Percentiles rank a stretch among this genome's conserved stretches.
These are phyloP conservation scores for Penicillium crystallinum DNA, from an alignment of 495 filamentous ascomycete species.

Conservation along the genomic window DNA sequence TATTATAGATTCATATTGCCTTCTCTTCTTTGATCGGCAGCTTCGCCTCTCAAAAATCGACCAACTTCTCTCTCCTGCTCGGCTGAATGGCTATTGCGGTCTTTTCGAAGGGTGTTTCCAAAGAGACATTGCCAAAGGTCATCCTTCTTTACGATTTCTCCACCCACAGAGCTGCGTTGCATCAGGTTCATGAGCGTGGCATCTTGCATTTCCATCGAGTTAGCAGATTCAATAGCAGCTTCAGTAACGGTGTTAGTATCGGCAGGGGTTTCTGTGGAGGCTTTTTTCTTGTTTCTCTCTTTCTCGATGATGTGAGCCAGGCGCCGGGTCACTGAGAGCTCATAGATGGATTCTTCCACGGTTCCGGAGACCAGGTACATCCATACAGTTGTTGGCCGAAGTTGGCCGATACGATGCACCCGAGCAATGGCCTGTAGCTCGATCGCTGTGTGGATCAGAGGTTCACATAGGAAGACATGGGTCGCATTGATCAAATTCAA, in stretches of 20 bases:
- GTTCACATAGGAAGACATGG: constrained; percentile 92
- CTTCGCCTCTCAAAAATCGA: constrained; percentile 43
- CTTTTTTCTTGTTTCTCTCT: constrained; percentile 23
- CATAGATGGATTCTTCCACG: constrained; percentile 84
- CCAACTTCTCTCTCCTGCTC: constrained; percentile 38
- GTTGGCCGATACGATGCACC: constrained; percentile 90
- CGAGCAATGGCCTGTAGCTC: constrained; percentile 92
- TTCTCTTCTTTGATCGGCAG: constrained; percentile 37
- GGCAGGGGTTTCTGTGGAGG: constrained; percentile 12
- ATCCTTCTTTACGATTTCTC: constrained; percentile 71
- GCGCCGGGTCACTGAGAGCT: constrained; percentile 72
- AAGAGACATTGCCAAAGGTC: constrained; percentile 92
- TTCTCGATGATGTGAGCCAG: constrained; percentile 65
- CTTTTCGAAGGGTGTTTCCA: constrained; percentile 38
- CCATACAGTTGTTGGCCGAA: constrained; percentile 85
- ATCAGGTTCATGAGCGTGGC: constrained; percentile 62
- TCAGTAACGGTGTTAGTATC: constrained; percentile 41
- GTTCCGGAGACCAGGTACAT: constrained; percentile 86
- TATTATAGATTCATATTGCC: neutral
- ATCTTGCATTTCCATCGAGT: constrained; percentile 74
- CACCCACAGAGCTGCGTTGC: constrained; percentile 61
- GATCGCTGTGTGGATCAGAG: constrained; percentile 84
- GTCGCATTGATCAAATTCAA: constrained; percentile 88
- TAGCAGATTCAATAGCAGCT: constrained; percentile 68
- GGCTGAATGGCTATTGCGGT: constrained; percentile 9